Base-by-base conservation (phyloP, 352 stramenopile species). In the Globisporangium recalcitrans region DNA sequence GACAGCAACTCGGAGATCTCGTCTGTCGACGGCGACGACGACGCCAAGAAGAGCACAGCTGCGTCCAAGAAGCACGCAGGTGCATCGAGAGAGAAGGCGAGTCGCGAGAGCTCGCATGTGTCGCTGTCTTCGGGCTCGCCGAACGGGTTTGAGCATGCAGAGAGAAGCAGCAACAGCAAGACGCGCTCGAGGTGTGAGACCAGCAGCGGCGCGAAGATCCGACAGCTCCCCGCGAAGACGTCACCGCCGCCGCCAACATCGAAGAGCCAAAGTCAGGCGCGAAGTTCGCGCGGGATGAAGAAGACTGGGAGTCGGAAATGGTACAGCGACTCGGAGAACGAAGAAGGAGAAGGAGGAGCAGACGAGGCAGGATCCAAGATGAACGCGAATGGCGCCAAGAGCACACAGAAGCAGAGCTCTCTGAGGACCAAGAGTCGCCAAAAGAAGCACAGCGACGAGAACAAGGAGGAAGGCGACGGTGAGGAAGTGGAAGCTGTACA, bases 1-100 rank as follows among this genome's bases (percentile, higher is more conserved):
- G 78, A 90, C 63, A 66, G 60, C 42, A 85, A 79, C 63, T 88
- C 73, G 16, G 78, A 86, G 46, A 63, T 77, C 38, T 80, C 74
- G 13, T 72, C 69, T 1, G 19, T 74, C 32, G 63, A 71, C 14
- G 66, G 51, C 14, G 62, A 69, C 58, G 51, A 71, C n/a, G 36
- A 34, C 49, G 34, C 16, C 27, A 36, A 58, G 16, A 60, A 47
- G n/a, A 32, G 10, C 47, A 24, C 32, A 7, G 8, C 29, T 7
- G 19, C 24, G 40, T 14, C n/a, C 26, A 61, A 56, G 19, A 29
- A 65, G 26, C n/a, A 36, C 5, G 38, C 56, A 51, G 31, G 26
- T 1, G 2, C 21, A 52, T 19, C n/a, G 38, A 21, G 58, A 61
- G 48, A 19, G 42, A 65, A 36, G 22, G 63, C 58, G 4, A 69